Evolutionary conservation across 2,329 filamentous ascomycete genomes (phyloP).

Genomic region (Beauveria sp.): DNA sequence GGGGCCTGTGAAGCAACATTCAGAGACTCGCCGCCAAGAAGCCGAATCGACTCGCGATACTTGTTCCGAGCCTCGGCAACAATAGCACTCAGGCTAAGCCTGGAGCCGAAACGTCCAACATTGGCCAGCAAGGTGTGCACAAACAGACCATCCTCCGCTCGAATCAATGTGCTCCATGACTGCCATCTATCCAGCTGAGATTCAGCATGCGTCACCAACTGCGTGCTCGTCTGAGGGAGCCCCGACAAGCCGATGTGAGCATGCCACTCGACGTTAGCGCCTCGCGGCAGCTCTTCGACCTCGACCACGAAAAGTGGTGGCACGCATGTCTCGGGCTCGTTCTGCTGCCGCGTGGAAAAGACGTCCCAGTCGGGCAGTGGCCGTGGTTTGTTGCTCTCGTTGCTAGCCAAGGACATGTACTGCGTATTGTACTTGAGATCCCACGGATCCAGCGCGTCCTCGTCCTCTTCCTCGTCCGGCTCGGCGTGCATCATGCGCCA

Average conservation of each 20-base stretch:
- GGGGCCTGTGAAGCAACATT: conserved; percentile 15
- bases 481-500: conserved; percentile 41
- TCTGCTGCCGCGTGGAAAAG: conserved; percentile 30
- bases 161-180: conserved; percentile 22
- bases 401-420: conserved; percentile 34
- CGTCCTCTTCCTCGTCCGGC: conserved; percentile 41
- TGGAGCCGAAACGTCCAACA: neutral
- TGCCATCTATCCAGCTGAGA: conserved; percentile 19
- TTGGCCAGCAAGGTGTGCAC: conserved; percentile 25
- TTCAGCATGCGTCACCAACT: conserved; percentile 17
- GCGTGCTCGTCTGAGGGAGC: conserved; percentile 21
- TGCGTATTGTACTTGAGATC: conserved; percentile 51
- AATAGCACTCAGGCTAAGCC: conserved; percentile 12
- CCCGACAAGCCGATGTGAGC: conserved; percentile 51
- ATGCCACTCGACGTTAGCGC: conserved; percentile 77
- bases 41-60: neutral
- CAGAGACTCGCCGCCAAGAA: neutral
- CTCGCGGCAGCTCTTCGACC: conserved; percentile 68
- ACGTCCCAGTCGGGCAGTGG: conserved; percentile 45
- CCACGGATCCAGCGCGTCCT: conserved; percentile 58
- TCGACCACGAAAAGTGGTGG: conserved; percentile 70
- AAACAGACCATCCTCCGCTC: conserved; percentile 15
- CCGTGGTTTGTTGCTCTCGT: conserved; percentile 19
- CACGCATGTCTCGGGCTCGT: conserved; percentile 27
- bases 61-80: conserved; percentile 12